Percentiles rank a stretch among this genome's conserved stretches.
phyloP scores from a whole-genome alignment of 2,329 filamentous ascomycete species.

The Cadophora luteo-olivacea region DNA sequence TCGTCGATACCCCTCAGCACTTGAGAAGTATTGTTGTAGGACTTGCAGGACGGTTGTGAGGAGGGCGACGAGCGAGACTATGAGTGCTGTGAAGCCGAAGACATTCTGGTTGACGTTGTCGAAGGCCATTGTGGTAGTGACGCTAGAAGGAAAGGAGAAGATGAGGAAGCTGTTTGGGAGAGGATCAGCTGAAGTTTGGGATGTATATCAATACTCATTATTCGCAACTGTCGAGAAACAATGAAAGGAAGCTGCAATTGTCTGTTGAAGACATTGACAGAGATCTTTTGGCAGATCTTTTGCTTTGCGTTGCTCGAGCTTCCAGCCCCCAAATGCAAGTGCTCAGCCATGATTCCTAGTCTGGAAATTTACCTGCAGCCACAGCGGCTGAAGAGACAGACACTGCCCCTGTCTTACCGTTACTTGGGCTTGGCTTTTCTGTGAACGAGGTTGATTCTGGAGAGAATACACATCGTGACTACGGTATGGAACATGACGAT shows the following conservation, averaged over 20 bases:
- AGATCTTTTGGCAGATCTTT: conserved; percentile 8
- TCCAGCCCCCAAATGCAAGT: conserved; percentile 22
- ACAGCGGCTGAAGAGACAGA: conserved; percentile 25
- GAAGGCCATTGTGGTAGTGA: conserved; percentile 28
- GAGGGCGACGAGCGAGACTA: conserved; percentile 46
- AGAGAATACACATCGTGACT: background rate
- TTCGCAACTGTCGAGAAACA: background rate
- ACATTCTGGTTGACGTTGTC: conserved; percentile 40
- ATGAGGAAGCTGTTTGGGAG: background rate
- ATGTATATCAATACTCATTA: conserved; percentile 13
- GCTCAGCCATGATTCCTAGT: conserved; percentile 23
- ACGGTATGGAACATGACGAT: background rate
- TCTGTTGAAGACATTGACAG: conserved; percentile 9
- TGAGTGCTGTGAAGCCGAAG: conserved; percentile 43
- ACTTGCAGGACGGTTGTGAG: conserved; percentile 44
- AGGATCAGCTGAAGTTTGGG: background rate
- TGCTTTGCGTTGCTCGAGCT: conserved; percentile 14
- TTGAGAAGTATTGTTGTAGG: conserved; percentile 48
- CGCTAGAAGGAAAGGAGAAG: background rate
- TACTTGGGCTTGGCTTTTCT: background rate
- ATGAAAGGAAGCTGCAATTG: background rate
- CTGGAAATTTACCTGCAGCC: conserved; percentile 20
- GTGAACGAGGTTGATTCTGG: conserved; percentile 4
- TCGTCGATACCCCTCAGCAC: conserved; percentile 48
- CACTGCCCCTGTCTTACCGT: conserved; percentile 20